Percentiles rank a stretch among this genome's conserved stretches.
Evolutionary conservation across 352 stramenopile species (phyloP).

Genomic region (Phytophthora rubi): DNA sequence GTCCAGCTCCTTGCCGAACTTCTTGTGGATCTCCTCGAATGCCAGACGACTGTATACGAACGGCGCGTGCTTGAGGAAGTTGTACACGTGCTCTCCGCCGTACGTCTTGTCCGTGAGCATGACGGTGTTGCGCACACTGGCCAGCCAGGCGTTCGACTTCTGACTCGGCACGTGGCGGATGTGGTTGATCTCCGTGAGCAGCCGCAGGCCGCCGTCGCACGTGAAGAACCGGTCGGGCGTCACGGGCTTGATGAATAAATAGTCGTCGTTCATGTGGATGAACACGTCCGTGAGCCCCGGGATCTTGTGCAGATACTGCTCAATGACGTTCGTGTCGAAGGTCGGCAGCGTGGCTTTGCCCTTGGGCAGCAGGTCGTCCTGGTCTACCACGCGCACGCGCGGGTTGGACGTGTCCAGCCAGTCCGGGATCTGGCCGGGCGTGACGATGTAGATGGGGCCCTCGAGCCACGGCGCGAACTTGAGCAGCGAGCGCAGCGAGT

Average conservation of each 20-base stretch:
- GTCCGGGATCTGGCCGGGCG: conserved; percentile 78
- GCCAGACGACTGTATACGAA: conserved; percentile 80
- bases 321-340: conserved; percentile 87
- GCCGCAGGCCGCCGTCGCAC: conserved; percentile 73
- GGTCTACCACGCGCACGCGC: conserved; percentile 75
- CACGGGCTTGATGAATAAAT: conserved; percentile 88
- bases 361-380: conserved; percentile 77
- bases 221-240: conserved; percentile 86
- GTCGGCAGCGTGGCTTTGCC: conserved; percentile 64
- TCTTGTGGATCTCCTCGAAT: conserved; percentile 81
- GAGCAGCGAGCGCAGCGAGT: conserved; percentile 81
- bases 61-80: conserved; percentile 87
- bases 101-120: conserved; percentile 73
- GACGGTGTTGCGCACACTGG: conserved; percentile 81
- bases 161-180: conserved; percentile 74
- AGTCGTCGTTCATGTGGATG: conserved; percentile 93
- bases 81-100: conserved; percentile 84
- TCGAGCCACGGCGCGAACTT: conserved; percentile 84
- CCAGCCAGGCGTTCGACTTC: conserved; percentile 76
- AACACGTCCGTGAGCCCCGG: conserved; percentile 86
- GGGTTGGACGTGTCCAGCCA: conserved; percentile 79
- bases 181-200: conserved; percentile 86
- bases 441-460: conserved; percentile 87
- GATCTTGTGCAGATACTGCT: conserved; percentile 90
- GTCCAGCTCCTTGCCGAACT: conserved; percentile 63